phyloP scores from a whole-genome alignment of 345 rosid species.

The Populus pruinosa region DNA sequence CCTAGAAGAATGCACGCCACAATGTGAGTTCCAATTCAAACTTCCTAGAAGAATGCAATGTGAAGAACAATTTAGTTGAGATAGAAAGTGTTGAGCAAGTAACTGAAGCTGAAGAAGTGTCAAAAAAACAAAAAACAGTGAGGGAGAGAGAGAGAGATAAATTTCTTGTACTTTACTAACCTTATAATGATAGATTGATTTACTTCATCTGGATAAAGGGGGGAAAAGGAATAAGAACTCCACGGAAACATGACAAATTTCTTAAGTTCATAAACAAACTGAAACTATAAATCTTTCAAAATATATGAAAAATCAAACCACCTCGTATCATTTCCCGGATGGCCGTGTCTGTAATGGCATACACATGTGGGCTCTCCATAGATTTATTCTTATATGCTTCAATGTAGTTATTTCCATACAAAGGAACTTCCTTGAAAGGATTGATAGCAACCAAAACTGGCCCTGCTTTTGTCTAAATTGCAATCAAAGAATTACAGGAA shows the following conservation, averaged over 20 bases:
- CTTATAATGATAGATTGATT: conserved; percentile 98
- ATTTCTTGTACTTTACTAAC: conserved; percentile 40
- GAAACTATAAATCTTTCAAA: conserved; percentile 3
- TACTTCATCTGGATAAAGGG: conserved; percentile 80
- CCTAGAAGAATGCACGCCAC: background rate
- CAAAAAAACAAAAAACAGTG: conserved; percentile 1
- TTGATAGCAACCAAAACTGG: conserved; percentile 94
- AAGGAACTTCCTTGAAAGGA: conserved; percentile 88
- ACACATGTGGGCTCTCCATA: conserved; percentile 81
- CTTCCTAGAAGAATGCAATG: background rate
- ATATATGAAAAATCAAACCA: conserved; percentile 27
- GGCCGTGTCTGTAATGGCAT: conserved; percentile 95
- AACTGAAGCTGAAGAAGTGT: background rate
- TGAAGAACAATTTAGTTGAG: background rate
- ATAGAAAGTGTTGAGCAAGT: background rate
- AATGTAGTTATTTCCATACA: conserved; percentile 74
- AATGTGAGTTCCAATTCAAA: background rate
- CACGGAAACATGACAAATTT: background rate
- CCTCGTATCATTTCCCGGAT: conserved; percentile 98
- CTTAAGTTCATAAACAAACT: background rate
- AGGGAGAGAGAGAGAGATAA: background rate
- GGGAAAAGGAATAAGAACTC: conserved; percentile 24
- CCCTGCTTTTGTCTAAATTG: conserved; percentile 89
- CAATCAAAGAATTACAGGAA: conserved; percentile 16
- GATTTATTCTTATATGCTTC: conserved; percentile 81